Conservation (phyloP, 305 asterid species). For the Coffea humblotiana region DNA sequence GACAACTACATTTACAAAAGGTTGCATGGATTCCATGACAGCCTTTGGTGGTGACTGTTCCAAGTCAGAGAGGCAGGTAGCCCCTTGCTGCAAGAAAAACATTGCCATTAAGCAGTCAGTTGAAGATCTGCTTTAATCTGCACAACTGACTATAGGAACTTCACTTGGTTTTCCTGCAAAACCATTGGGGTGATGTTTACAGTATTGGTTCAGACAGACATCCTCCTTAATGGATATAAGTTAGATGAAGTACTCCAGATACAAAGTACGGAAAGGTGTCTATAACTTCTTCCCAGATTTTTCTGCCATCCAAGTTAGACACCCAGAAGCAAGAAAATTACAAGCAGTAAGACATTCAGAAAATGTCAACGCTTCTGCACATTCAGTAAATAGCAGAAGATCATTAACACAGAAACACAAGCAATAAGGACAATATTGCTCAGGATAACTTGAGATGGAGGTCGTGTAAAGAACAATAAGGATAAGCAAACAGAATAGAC, state of each 20-base stretch:
- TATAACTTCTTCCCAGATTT: no score
- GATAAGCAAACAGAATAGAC: not conserved
- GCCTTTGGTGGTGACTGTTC: conserved; percentile 88
- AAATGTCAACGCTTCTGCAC: not conserved
- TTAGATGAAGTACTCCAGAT: no score
- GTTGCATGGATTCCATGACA: conserved; percentile 71
- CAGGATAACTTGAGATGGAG: not conserved
- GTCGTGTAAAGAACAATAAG: not conserved
- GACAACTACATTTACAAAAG: conserved; percentile 72
- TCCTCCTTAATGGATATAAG: not conserved
- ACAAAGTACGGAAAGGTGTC: no score
- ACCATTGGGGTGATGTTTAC: not conserved
- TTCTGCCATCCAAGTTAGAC: not conserved
- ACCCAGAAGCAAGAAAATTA: not conserved
- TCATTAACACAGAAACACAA: not conserved
- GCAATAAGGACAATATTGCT: not conserved
- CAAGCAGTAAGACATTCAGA: not conserved
- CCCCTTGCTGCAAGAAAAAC: conserved; percentile 72
- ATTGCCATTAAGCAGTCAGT: conserved; percentile 25
- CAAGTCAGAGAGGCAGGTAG: conserved; percentile 75
- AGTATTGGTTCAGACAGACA: not conserved
- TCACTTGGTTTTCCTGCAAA: conserved; percentile 7
- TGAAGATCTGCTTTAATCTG: not conserved
- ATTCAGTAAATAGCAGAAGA: not conserved
- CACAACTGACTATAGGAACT: not conserved